Base-by-base conservation (phyloP, 805 yeast species). In the Spathaspora hagerdaliae region DNA sequence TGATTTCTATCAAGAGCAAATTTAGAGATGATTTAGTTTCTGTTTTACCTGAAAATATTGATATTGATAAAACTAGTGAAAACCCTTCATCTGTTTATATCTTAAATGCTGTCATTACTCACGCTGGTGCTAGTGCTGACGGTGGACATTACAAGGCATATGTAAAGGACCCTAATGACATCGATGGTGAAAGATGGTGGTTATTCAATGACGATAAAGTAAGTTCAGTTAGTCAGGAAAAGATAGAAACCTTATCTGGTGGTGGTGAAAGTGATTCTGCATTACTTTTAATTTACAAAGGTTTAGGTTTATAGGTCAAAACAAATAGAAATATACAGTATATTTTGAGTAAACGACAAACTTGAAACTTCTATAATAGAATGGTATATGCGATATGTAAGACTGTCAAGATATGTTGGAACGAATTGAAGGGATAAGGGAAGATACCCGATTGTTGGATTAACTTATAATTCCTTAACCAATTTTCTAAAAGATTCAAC, bases 211-310 rank as follows among this genome's bases (percentile, higher is more conserved):
- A 94, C 65, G 96, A 91, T 67, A 85, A 85, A 61, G 96, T 94
- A 13, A 71, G 80, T 7, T 69, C 75, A 36, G 90, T 91, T n/a
- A 81, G 76, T 50, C 85, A 81, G 59, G 94, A 90, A 42, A 88
- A 81, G 60, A 82, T 94, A 49, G 96, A 90, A 63, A 65, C 78
- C 46, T 75, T 94, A 53, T 87, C 97, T 5, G 99, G 99, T 38
- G 99, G 99, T 46, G 97, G 98, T 47, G 99, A 95, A 70, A 82
- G 96, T 55, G 99, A 94, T 65, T 83, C 94, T 58, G 99, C 99
- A 2, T 78, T 94, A 64, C 83, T 94, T 45, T 75, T 92, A 54
- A 69, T 94, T 45, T 94, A 94, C 72, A 85, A 84, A 61, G 95
- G 89, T 6, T 79, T 85, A 52, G 96, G 92, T 14, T 69, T 85